These are phyloP conservation scores for Russula vinacea DNA, from an alignment of 768 basidiomycete genomes.

Conservation along the genomic window DNA sequence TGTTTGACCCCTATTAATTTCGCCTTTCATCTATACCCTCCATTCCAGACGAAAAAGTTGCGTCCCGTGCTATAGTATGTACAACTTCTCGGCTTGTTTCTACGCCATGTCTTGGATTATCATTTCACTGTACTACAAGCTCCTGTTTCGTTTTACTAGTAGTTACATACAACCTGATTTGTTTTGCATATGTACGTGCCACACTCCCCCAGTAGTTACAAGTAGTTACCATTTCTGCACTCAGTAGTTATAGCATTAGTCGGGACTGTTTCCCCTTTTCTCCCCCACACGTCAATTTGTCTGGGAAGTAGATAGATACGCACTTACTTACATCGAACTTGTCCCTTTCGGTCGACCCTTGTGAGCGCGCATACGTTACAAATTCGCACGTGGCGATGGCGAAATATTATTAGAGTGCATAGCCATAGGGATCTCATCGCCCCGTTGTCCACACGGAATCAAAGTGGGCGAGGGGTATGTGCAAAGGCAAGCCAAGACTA, in stretches of 20 bases:
- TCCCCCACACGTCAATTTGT: constrained; percentile 17
- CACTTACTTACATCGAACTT: constrained; percentile 23
- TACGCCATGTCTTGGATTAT: constrained; percentile 27
- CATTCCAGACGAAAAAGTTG: constrained; percentile 14
- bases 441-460: background rate
- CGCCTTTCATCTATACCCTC: constrained; percentile 17
- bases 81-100: constrained; percentile 18
- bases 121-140: constrained; percentile 25
- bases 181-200: constrained; percentile 29
- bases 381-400: constrained; percentile 15
- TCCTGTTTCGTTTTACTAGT: constrained; percentile 25
- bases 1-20: constrained; percentile 48
- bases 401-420: constrained; percentile 3
- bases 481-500: constrained; percentile 5
- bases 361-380: constrained; percentile 16
- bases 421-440: background rate
- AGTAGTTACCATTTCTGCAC: constrained; percentile 31
- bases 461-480: background rate
- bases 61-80: constrained; percentile 13
- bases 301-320: constrained; percentile 28
- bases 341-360: background rate
- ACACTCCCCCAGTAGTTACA: constrained; percentile 29
- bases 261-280: constrained; percentile 1
- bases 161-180: constrained; percentile 29
- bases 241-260: constrained; percentile 27